Percentiles rank a stretch among this genome's conserved stretches.
phyloP scores from a whole-genome alignment of 495 filamentous ascomycete species.

The Xylaria palmicola region DNA sequence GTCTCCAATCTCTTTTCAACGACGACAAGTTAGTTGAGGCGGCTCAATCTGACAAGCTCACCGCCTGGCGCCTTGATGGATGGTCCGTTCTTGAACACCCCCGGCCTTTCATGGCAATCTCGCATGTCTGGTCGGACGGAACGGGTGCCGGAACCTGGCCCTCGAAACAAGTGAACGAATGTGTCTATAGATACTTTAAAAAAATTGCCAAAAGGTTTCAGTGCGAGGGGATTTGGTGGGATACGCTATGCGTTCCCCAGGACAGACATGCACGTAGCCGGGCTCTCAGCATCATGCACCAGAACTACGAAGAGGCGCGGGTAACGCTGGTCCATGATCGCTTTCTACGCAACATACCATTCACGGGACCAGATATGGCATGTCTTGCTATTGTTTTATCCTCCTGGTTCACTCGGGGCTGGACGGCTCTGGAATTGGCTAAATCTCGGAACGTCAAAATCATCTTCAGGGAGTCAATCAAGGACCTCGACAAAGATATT shows the following conservation, averaged over 20 bases:
- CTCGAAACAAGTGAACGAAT: conserved; percentile 25
- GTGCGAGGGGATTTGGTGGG: conserved; percentile 34
- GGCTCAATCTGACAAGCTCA: conserved; percentile 7
- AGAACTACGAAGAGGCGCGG: neutral
- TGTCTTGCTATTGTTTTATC: conserved; percentile 29
- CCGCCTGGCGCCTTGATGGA: conserved; percentile 15
- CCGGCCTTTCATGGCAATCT: conserved; percentile 30
- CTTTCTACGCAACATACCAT: neutral
- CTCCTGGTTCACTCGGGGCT: conserved; percentile 28
- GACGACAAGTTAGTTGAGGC: neutral
- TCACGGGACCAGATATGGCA: neutral
- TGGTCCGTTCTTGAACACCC: neutral
- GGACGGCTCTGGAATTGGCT: conserved; percentile 29
- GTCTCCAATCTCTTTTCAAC: neutral
- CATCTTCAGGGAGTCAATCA: conserved; percentile 26
- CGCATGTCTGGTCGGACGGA: conserved; percentile 35
- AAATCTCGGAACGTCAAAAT: conserved; percentile 27
- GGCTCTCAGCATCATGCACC: neutral
- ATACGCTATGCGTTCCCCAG: conserved; percentile 26
- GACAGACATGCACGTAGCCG: conserved; percentile 18
- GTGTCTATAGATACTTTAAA: conserved; percentile 23
- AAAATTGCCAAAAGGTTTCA: conserved; percentile 19
- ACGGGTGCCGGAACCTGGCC: conserved; percentile 23
- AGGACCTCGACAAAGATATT: conserved; percentile 30
- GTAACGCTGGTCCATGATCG: neutral